These are phyloP conservation scores for Pythium volutum DNA, from an alignment of 352 stramenopile species.

Conservation along the genomic window DNA sequence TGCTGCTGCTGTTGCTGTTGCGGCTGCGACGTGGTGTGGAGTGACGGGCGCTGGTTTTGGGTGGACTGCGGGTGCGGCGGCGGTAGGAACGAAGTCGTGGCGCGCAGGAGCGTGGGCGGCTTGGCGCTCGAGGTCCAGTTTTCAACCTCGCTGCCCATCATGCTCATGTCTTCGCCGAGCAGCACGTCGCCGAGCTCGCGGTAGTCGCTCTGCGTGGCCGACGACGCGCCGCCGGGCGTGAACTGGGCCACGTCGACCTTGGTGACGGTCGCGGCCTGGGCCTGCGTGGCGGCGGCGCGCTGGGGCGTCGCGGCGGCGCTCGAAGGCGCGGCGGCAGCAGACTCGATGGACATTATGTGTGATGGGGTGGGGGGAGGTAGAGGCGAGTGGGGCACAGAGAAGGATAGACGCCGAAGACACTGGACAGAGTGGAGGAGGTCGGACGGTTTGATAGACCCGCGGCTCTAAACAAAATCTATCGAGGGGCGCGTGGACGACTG, in stretches of 20 bases:
- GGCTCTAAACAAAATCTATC: conserved; percentile 10
- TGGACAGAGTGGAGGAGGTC: background rate
- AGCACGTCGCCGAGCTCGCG: conserved; percentile 46
- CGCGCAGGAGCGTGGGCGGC: conserved; percentile 11
- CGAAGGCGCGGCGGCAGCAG: conserved; percentile 8
- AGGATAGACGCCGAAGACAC: conserved; percentile 6
- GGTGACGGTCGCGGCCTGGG: background rate
- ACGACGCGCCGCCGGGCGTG: conserved; percentile 12
- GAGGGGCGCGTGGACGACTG: conserved; percentile 1
- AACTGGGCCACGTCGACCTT: conserved; percentile 24
- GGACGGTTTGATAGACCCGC: background rate
- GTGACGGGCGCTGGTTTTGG: conserved; percentile 22
- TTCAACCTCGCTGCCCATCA: conserved; percentile 68
- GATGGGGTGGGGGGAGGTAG: background rate
- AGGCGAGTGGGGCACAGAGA: background rate
- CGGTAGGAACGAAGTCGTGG: conserved; percentile 22
- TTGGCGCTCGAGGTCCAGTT: conserved; percentile 32
- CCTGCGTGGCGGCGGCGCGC: background rate
- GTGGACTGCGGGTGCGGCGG: conserved; percentile 12
- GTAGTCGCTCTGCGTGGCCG: conserved; percentile 23
- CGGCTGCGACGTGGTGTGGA: conserved; percentile 18
- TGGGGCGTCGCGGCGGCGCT: conserved; percentile 1
- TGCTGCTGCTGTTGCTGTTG: no score
- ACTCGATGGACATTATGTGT: conserved; percentile 25
- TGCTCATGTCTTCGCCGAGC: conserved; percentile 55